Evolutionary conservation across 306 rosid species (phyloP).

Genomic region (Begonia loranthoides): DNA sequence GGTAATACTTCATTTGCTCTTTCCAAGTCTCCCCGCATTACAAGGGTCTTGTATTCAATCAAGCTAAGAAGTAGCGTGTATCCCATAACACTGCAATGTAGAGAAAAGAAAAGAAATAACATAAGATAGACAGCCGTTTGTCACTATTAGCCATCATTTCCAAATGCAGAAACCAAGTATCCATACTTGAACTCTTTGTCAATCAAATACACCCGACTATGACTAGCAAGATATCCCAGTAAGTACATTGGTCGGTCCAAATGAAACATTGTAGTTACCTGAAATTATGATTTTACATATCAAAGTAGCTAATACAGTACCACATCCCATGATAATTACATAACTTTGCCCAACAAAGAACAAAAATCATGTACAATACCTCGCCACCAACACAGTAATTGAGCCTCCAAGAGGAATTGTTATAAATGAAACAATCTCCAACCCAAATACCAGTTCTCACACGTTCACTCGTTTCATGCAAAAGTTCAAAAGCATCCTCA

Average conservation of each 20-base stretch:
- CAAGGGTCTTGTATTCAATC: conserved; percentile 97
- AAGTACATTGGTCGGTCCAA: conserved; percentile 99
- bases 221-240: conserved; percentile 93
- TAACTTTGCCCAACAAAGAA: background rate
- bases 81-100: conserved; percentile 57
- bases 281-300: conserved; percentile 21
- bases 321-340: conserved; percentile 9
- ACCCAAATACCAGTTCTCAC: conserved; percentile 96
- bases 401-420: conserved; percentile 82
- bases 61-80: conserved; percentile 87
- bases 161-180: conserved; percentile 11
- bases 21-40: conserved; percentile 92
- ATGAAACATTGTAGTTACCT: conserved; percentile 99
- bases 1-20: conserved; percentile 69
- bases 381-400: conserved; percentile 99
- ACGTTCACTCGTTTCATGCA: conserved; percentile 81
- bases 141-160: conserved; percentile 4
- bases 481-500: conserved; percentile 93
- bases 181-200: conserved; percentile 93
- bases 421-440: conserved; percentile 94
- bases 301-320: conserved; percentile 10
- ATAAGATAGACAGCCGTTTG: conserved; percentile 10
- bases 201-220: conserved; percentile 76
- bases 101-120: conserved; percentile 5
- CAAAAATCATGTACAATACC: conserved; percentile 29